Evolutionary conservation across 2,329 filamentous ascomycete genomes (phyloP), one percentile per base, ranked within the genome.

Genomic region (Cladosporium sp.): DNA sequence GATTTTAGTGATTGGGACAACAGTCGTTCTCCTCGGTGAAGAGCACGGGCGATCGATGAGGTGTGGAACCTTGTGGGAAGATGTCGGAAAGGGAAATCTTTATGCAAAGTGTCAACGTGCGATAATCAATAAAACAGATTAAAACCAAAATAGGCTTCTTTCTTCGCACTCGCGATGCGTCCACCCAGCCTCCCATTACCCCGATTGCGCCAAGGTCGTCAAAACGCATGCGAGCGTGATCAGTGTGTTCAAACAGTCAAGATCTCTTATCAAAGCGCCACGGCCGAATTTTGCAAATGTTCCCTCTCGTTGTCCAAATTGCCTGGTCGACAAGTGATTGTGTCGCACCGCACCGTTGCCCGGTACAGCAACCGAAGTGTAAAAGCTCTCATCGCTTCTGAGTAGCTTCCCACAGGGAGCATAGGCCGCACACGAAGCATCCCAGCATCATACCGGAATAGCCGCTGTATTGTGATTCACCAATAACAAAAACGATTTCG

Each of bases 371-470:
- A 29, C 12, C 26, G n/a, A 55, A 12, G 28, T 31, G 33, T 16
- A 18, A 16, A 33, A n/a, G 52, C 31, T 33, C 31, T 55, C 31
- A 37, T 62, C 57, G 55, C 80, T 85, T 89, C 75, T 93, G 79
- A 28, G 91, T 88, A 46, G 91, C 91, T 69, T 94, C 91, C 77
- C 93, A 95, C 68, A 95, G 79, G 69, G 89, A 90, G 57, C 88
- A 83, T 31, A 93, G 73, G 26, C 85, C 85, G 5, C 89, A 89
- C 69, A 94, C 87, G 64, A 85, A 85, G 7, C 88, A 83, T 57
- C 89, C 90, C 37, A 89, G 86, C 57, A 93, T 77, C 58, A 92
- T 80, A 40, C 90, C 89, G 72, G 87, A 84, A 78, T 88, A 91
- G 67, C 90, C 90, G 52, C 89, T 90, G 69, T 89, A 91, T 53